Percentiles rank a stretch among this genome's conserved stretches.
Evolutionary conservation across 495 filamentous ascomycete species (phyloP).

Genomic region (Hyaloscypha bicolor): DNA sequence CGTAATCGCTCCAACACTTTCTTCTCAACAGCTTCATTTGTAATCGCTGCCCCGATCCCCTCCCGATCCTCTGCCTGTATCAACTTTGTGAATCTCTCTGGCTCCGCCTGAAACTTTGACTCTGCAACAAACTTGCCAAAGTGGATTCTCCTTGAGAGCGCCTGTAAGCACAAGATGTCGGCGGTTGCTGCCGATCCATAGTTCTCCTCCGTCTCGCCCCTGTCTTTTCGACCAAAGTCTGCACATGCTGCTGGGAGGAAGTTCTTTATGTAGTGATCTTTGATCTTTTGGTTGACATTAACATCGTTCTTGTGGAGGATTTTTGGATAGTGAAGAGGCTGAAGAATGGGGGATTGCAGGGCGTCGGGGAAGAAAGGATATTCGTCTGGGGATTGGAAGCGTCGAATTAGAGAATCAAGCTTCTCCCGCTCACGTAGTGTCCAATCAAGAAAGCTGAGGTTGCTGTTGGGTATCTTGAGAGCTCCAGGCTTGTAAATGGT

Average conservation of each 20-base stretch:
- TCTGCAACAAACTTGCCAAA: constrained; percentile 99
- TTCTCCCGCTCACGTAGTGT: constrained; percentile 86
- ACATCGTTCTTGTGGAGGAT: constrained; percentile 93
- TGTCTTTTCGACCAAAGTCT: constrained; percentile 70
- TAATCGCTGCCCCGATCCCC: constrained; percentile 89
- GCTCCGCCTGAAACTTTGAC: constrained; percentile 90
- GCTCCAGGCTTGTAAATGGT: constrained; percentile 84
- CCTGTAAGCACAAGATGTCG: constrained; percentile 90
- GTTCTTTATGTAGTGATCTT: constrained; percentile 76
- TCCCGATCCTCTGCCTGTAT: constrained; percentile 77
- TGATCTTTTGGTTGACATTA: constrained; percentile 88
- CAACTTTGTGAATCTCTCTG: constrained; percentile 74
- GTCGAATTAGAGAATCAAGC: constrained; percentile 90
- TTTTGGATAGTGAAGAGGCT: constrained; percentile 84
- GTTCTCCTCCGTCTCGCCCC: constrained; percentile 88
- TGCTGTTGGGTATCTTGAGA: constrained; percentile 71
- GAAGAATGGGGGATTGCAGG: constrained; percentile 78
- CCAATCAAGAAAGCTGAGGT: constrained; percentile 90
- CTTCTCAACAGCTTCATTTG: constrained; percentile 83
- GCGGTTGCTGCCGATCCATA: constrained; percentile 91
- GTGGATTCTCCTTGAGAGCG: constrained; percentile 88
- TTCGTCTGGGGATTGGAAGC: constrained; percentile 95
- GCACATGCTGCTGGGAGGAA: constrained; percentile 83
- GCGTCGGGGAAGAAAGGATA: constrained; percentile 94
- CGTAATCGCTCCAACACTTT: constrained; percentile 87